Base-by-base conservation (phyloP, 2,329 filamentous ascomycete species). In the Camptophora hylomeconis region DNA sequence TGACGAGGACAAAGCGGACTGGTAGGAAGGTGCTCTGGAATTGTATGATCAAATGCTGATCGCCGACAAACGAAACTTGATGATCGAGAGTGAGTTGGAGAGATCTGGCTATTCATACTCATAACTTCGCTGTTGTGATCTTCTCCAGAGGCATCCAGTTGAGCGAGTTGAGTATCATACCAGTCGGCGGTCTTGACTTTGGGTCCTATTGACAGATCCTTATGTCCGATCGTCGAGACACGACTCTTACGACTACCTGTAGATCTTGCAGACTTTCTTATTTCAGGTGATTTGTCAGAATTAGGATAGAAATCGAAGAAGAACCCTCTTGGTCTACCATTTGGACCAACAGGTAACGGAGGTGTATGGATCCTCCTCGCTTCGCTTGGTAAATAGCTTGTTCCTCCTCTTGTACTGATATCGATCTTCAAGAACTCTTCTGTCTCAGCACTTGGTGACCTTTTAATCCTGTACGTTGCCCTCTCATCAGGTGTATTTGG, bases 371-470 rank as follows among this genome's bases (percentile, higher is more conserved):
- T 40, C 15, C 43, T 31, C 17, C 43, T 34, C 14, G 43, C 43
- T 31, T 45, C 43, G 26, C 41, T 44, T 12, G 43, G 41, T 11
- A 46, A 33, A 27, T 46, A 45, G 32, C 38, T 45, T 13, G 43
- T 45, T 5, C 37, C 40, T 14, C 43, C 43, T 24, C 34, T 24
- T 8, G 40, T 35, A 20, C 41, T 45, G 30, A 46, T 43, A 24
- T 46, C 43, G 14, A 46, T 38, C 20, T 41, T 45, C 9, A 45
- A 15, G 26, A 40, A 46, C 22, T 45, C 43, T 25, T 46, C 41
- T 8, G 40, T 41, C 24, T 40, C 36, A 15, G 40, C 36, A 26
- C 42, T 45, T 9, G 38, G 30, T 22, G 36, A 41, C 20, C 40
- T 27, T 28, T 45, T 45, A 21, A 45, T 29, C 20, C 35, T 39